phyloP scores from a whole-genome alignment of 805 yeast genomes.

The Saccharomycopsis sp. region DNA sequence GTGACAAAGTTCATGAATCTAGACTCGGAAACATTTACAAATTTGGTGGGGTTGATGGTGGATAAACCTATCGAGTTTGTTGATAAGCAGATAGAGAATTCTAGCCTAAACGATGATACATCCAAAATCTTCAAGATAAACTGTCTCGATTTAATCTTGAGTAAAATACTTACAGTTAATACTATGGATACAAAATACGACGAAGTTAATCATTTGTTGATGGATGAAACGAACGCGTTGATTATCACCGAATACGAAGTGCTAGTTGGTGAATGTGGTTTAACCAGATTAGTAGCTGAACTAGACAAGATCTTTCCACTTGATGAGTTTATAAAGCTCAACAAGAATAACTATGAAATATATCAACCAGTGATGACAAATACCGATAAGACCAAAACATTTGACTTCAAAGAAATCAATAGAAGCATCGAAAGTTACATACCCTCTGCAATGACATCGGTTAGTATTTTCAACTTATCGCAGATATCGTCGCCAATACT shows the following conservation, averaged over 20 bases:
- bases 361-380: constrained; percentile 56
- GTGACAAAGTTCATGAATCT: constrained; percentile 34
- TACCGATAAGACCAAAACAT: constrained; percentile 41
- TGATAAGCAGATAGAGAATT: constrained; percentile 26
- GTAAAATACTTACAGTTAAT: constrained; percentile 45
- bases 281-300: constrained; percentile 55
- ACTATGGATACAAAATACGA: constrained; percentile 34
- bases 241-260: constrained; percentile 39
- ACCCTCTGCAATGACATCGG: constrained; percentile 55
- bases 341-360: constrained; percentile 41
- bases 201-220: constrained; percentile 28
- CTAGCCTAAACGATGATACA: constrained; percentile 23
- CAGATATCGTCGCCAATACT: constrained; percentile 59
- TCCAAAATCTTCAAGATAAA: constrained; percentile 46
- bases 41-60: constrained; percentile 37
- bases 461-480: constrained; percentile 47
- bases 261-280: constrained; percentile 45
- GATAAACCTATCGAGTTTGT: constrained; percentile 33
- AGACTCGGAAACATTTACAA: constrained; percentile 29
- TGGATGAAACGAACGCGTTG: constrained; percentile 36
- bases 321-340: constrained; percentile 31
- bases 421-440: constrained; percentile 42
- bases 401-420: constrained; percentile 33
- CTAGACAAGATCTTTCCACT: constrained; percentile 68
- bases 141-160: constrained; percentile 50